phyloP scores from a whole-genome alignment of 306 rosid species.

The Luffa acutangula region DNA sequence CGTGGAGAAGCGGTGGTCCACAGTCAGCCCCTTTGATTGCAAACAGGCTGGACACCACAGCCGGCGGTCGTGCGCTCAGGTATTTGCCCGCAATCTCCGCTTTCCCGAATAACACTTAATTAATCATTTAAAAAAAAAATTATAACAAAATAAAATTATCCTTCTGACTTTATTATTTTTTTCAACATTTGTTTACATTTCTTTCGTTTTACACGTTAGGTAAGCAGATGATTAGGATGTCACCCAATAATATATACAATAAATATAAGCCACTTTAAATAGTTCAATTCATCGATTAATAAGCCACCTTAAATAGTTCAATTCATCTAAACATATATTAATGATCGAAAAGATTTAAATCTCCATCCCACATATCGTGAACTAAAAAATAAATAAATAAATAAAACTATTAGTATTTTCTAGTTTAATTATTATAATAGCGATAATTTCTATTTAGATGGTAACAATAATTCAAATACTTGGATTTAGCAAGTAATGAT shows the following conservation, averaged over 20 bases:
- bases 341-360: no score
- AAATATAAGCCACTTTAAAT: no score
- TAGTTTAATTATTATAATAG: neutral
- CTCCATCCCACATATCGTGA: no score
- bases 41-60: constrained; percentile 17
- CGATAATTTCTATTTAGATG: neutral
- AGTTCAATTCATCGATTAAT: no score
- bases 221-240: neutral
- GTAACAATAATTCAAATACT: neutral
- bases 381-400: no score
- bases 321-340: no score
- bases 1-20: constrained; percentile 13
- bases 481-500: neutral
- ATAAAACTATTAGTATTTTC: neutral
- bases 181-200: neutral
- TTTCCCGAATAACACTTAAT: neutral
- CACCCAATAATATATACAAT: neutral
- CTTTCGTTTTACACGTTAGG: neutral
- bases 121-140: neutral
- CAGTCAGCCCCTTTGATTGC: neutral
- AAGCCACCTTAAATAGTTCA: no score
- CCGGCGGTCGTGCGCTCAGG: constrained; percentile 16
- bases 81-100: constrained; percentile 20
- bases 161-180: neutral
- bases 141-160: neutral